These are phyloP conservation scores for Debaryomycetaceae sp. DNA, from an alignment of 1,139 yeast species.

Conservation along the genomic window DNA sequence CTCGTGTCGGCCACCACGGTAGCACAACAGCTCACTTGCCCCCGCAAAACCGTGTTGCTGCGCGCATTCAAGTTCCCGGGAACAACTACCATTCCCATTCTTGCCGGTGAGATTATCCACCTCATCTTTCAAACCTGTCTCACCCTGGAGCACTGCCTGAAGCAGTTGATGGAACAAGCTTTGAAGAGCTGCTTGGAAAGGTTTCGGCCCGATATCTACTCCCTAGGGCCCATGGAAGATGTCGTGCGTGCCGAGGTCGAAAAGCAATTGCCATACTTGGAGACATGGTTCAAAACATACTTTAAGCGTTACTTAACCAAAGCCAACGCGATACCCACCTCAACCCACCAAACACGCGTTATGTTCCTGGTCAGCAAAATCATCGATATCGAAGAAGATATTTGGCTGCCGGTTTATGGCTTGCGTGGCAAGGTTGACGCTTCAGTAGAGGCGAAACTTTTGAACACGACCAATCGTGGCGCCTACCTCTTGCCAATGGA, in stretches of 20 bases:
- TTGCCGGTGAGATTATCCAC: constrained; percentile 76
- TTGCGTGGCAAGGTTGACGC: constrained; percentile 88
- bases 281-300: constrained; percentile 51
- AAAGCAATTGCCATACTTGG: constrained; percentile 46
- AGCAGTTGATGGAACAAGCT: constrained; percentile 31
- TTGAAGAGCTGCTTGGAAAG: constrained; percentile 35
- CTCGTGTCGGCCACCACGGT: constrained; percentile 74
- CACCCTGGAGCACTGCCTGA: constrained; percentile 26
- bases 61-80: constrained; percentile 46
- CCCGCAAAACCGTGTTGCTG: constrained; percentile 56
- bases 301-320: constrained; percentile 15
- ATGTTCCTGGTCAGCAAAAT: constrained; percentile 50
- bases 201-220: constrained; percentile 41
- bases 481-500: constrained; percentile 67
- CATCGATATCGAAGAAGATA: constrained; percentile 78
- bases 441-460: constrained; percentile 52
- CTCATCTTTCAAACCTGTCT: constrained; percentile 65
- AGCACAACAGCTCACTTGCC: constrained; percentile 66
- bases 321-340: constrained; percentile 19
- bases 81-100: constrained; percentile 45
- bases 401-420: constrained; percentile 88
- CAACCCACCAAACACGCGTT: constrained; percentile 24
- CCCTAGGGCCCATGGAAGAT: constrained; percentile 43
- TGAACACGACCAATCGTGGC: constrained; percentile 16
- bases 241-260: constrained; percentile 36